Base-by-base conservation (phyloP, 345 rosid species). In the Ceriops tagal region DNA sequence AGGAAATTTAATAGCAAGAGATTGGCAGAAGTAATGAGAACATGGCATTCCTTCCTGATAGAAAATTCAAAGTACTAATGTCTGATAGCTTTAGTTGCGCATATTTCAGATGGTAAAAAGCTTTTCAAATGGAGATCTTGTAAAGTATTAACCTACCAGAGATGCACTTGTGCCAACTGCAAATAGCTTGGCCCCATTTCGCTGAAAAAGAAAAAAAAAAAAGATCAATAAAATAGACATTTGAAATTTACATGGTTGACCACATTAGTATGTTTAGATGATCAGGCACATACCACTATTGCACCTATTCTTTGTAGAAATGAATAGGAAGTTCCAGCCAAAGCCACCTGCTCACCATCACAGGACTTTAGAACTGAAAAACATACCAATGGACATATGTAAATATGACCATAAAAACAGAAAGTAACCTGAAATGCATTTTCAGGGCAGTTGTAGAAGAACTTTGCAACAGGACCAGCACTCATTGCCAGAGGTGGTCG, bases 81-180 rank as follows among this genome's bases (percentile, higher is more conserved):
- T 43, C 49, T 43, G 49, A 43, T 43, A 15, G 18, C 4, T 13
- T 16, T 4, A 43, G 16, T 43, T 3, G 15, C 2, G 19, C 49
- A 43, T 15, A 1, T 43, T 13, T 43, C 19, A 13, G 18, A 13
- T 11, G 5, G 18, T 43, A 15, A 43, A 3, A 43, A 43, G 49
- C 5, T 15, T 11, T 2, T 21, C 1, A 56, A 22, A 32, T 30
- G 7, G 26, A 31, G 43, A 68, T 58, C 55, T 10, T 37, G 11
- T 46, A 32, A 27, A 5, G 51, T 21, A 53, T 32, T 22, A 68
- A 73, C 85, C 74, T 79, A 91, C 97, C 85, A 93, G 79, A 9
- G 98, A 93, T 27, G 98, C 89, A 68, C 96, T 66, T 28, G 97
- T 91, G 56, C 98, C 97, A 63, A 93, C 98, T 2, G 86, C 98